phyloP scores from a whole-genome alignment of 768 basidiomycete genomes.

The Cubamyces sp. region DNA sequence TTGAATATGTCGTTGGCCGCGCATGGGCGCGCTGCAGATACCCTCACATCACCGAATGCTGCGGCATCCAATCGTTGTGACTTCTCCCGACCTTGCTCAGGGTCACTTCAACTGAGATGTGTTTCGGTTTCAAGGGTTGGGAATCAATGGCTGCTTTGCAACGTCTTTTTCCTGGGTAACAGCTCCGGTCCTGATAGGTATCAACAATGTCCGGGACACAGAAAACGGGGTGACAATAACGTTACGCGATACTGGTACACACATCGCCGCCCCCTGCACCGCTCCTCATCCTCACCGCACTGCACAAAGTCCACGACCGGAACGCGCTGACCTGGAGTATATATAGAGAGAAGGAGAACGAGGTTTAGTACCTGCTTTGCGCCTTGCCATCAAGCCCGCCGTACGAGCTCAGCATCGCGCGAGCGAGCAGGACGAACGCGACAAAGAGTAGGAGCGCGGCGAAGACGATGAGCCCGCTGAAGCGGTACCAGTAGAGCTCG shows the following conservation, averaged over 20 bases:
- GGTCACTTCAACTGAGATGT: too few species aligned
- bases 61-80: too few species aligned
- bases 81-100: too few species aligned
- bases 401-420: slow-evolving; percentile 6
- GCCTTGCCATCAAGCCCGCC: slow-evolving; percentile 18
- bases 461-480: slow-evolving; percentile 29
- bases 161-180: background rate
- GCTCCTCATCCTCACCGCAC: background rate
- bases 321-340: too few species aligned
- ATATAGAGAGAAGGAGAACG: too few species aligned
- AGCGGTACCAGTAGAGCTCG: slow-evolving; percentile 36
- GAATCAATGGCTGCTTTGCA: too few species aligned
- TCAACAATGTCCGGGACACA: slow-evolving; percentile 13
- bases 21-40: too few species aligned
- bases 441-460: slow-evolving; percentile 21
- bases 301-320: background rate
- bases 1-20: too few species aligned
- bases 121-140: too few species aligned
- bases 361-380: slow-evolving; percentile 19
- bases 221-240: slow-evolving; percentile 11
- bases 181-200: slow-evolving; percentile 5
- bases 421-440: slow-evolving; percentile 18
- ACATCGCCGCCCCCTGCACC: slow-evolving; percentile 1
- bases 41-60: too few species aligned
- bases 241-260: slow-evolving; percentile 24